A percentile compares a stretch with the other conserved stretches of the same genome.
Evolutionary conservation across 345 rosid species (phyloP).

Genomic region (Hibiscus tridactylites): DNA sequence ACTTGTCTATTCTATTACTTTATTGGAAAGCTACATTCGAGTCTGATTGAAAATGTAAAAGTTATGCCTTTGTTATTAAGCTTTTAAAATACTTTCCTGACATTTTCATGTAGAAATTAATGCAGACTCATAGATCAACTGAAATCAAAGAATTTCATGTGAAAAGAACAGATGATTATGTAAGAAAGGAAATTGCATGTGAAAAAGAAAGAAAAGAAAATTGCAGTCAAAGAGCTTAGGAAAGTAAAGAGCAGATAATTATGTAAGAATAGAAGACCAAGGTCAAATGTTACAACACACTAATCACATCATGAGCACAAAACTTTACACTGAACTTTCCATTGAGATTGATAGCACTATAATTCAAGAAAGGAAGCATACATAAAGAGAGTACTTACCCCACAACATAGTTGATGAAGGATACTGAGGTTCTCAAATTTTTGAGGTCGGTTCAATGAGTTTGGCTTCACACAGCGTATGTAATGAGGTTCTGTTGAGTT

Average conservation of each 20-base stretch:
- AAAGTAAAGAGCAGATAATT: not conserved
- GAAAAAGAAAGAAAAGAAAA: not conserved
- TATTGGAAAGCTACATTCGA: not conserved
- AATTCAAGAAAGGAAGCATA: not conserved
- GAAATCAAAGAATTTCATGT: not conserved
- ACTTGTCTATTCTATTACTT: not conserved
- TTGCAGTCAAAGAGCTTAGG: not conserved
- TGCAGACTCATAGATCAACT: not conserved
- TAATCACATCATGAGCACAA: not conserved
- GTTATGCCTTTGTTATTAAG: not conserved
- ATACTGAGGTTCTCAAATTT: constrained; percentile 80
- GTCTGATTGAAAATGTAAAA: not conserved
- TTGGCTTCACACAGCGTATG: constrained; percentile 98
- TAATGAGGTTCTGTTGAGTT: constrained; percentile 91
- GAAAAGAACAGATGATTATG: too few species aligned
- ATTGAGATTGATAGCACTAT: not conserved
- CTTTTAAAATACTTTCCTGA: not conserved
- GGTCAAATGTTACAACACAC: not conserved
- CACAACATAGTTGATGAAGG: constrained; percentile 91
- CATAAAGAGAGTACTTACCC: constrained; percentile 50
- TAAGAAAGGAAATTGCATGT: not conserved
- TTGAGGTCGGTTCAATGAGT: constrained; percentile 78
- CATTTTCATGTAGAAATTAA: not conserved
- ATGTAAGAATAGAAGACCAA: not conserved
- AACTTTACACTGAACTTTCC: not conserved